Evolutionary conservation across 257 asterid genomes (phyloP).

Genomic region (Ajuga chamaepitys): DNA sequence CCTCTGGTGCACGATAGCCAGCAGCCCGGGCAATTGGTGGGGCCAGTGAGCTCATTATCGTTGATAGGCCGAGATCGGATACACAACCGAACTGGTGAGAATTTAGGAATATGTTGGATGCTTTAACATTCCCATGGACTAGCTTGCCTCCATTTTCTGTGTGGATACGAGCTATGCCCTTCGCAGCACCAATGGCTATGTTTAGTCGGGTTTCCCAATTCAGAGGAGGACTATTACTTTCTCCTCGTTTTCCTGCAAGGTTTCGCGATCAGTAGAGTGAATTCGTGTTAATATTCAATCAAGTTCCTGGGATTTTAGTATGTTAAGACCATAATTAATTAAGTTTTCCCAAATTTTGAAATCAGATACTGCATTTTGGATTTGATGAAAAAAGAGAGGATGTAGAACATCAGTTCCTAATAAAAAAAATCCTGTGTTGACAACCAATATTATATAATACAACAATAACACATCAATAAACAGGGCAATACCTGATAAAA

Average conservation of each 20-base stretch:
- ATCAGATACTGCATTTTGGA: too few species aligned
- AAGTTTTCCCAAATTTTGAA: too few species aligned
- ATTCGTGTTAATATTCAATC: not conserved
- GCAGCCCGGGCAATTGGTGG: conserved; percentile 80
- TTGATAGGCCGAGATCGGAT: conserved; percentile 69
- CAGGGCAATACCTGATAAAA: not conserved
- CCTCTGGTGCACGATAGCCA: conserved; percentile 90
- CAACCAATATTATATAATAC: not conserved
- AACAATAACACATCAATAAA: not conserved
- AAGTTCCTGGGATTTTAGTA: too few species aligned
- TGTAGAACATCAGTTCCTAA: not conserved
- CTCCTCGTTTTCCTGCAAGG: conserved; percentile 57
- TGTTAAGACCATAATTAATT: too few species aligned
- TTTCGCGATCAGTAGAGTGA: not conserved
- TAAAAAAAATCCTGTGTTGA: not conserved
- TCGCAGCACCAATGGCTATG: conserved; percentile 71
- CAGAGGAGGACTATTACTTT: conserved; percentile 30
- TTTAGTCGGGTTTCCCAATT: conserved; percentile 74
- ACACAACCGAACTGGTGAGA: conserved; percentile 51
- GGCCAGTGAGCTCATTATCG: conserved; percentile 60
- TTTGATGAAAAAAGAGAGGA: not conserved
- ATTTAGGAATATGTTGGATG: conserved; percentile 74
- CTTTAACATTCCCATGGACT: conserved; percentile 83
- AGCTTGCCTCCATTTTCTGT: conserved; percentile 58
- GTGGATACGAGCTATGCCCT: conserved; percentile 77